Percentiles rank a stretch among this genome's conserved stretches.
phyloP scores from a whole-genome alignment of 345 rosid species.

The Aquilaria yunnanensis region DNA sequence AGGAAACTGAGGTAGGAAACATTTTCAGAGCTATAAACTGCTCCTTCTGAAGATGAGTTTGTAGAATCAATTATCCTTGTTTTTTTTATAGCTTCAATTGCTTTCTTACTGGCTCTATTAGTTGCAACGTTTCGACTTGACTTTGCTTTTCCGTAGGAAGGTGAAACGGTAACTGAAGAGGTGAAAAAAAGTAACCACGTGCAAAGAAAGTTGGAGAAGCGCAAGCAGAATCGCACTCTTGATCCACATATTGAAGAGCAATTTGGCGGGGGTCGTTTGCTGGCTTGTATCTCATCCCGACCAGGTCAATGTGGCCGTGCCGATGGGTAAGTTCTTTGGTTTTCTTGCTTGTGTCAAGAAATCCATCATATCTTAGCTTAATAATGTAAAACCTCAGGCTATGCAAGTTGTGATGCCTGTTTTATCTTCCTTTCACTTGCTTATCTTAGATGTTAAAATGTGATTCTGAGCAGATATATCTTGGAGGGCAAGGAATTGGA shows the following conservation, averaged over 20 bases:
- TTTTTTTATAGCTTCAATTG: not conserved
- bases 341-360: too few relatives aligned
- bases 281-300: slow-evolving; percentile 67
- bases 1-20: slow-evolving; percentile 13
- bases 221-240: slow-evolving; percentile 45
- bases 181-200: slow-evolving; percentile 58
- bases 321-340: slow-evolving; percentile 42
- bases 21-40: too few relatives aligned
- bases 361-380: too few relatives aligned
- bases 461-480: slow-evolving; percentile 35
- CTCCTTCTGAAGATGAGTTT: too few relatives aligned
- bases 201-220: slow-evolving; percentile 46
- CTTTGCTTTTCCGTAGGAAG: slow-evolving; percentile 28
- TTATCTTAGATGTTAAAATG: too few relatives aligned
- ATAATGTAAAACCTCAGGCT: too few relatives aligned
- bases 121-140: not conserved
- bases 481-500: slow-evolving; percentile 72
- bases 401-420: too few relatives aligned
- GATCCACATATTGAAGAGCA: slow-evolving; percentile 72
- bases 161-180: slow-evolving; percentile 45
- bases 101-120: too few relatives aligned
- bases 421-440: too few relatives aligned
- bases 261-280: slow-evolving; percentile 54
- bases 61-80: not conserved
- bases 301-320: slow-evolving; percentile 84